These are phyloP conservation scores for Brassica cretica DNA, from an alignment of 345 rosid genomes.

Conservation along the genomic window DNA sequence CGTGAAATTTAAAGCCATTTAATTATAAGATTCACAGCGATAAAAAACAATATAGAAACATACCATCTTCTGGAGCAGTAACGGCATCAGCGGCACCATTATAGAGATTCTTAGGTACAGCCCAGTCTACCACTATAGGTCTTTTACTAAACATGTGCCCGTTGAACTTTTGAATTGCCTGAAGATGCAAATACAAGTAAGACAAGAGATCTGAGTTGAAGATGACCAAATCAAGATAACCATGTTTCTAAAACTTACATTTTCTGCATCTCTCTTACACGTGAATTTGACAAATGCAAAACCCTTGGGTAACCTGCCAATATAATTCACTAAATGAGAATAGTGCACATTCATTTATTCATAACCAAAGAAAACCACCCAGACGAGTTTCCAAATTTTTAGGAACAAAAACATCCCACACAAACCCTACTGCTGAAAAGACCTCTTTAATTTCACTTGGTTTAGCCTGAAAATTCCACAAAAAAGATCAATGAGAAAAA, in stretches of 20 bases:
- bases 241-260: slow-evolving; percentile 45
- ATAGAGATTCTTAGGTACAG: slow-evolving; percentile 85
- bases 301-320: slow-evolving; percentile 80
- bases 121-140: slow-evolving; percentile 96
- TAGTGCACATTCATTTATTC: neutral
- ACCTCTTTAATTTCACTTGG: slow-evolving; percentile 55
- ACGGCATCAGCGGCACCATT: slow-evolving; percentile 46
- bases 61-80: slow-evolving; percentile 63
- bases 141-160: slow-evolving; percentile 69
- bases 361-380: slow-evolving; percentile 12
- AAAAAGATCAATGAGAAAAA: slow-evolving; percentile 16
- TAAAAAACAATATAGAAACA: neutral
- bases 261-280: slow-evolving; percentile 85
- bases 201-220: slow-evolving; percentile 15
- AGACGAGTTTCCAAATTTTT: slow-evolving; percentile 51
- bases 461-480: slow-evolving; percentile 58
- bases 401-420: slow-evolving; percentile 87
- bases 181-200: slow-evolving; percentile 32
- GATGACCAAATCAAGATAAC: slow-evolving; percentile 12
- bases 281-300: slow-evolving; percentile 96
- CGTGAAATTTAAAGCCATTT: neutral
- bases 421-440: slow-evolving; percentile 82
- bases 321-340: slow-evolving; percentile 18
- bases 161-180: slow-evolving; percentile 95
- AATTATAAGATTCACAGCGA: neutral